Evolutionary conservation across 192 early-diverging fungal species (phyloP).

Genomic region (Globomyces pollinis-pini): DNA sequence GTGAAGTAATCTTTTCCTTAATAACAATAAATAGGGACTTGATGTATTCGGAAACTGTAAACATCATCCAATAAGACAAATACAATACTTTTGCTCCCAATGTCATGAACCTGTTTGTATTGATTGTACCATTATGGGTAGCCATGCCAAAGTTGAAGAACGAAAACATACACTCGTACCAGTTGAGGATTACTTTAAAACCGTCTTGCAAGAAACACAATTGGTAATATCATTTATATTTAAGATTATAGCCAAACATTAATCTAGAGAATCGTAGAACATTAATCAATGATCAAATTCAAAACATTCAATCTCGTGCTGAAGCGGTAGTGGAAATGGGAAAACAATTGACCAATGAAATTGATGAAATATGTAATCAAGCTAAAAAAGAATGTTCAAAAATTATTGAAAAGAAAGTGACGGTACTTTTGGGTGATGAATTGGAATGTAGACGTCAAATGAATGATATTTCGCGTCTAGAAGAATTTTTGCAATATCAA

Average conservation of each 20-base stretch:
- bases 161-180: conserved; percentile 52
- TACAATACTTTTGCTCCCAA: conserved; percentile 58
- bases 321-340: conserved; percentile 49
- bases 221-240: conserved; percentile 31
- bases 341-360: conserved; percentile 31
- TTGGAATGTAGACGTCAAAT: conserved; percentile 46
- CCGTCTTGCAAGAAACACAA: conserved; percentile 45
- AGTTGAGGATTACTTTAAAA: conserved; percentile 45
- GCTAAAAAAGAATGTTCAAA: conserved; percentile 36
- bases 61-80: conserved; percentile 44
- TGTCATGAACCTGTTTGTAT: conserved; percentile 59
- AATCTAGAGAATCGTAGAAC: conserved; percentile 34
- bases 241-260: conserved; percentile 32
- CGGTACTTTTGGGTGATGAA: conserved; percentile 50
- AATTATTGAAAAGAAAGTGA: conserved; percentile 42
- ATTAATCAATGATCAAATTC: conserved; percentile 48
- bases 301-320: conserved; percentile 38
- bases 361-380: conserved; percentile 46
- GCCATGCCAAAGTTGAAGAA: conserved; percentile 47
- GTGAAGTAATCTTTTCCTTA: conserved; percentile 44
- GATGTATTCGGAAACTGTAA: conserved; percentile 55
- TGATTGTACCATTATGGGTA: conserved; percentile 56
- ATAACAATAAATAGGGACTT: conserved; percentile 32
- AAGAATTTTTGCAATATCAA: conserved; percentile 49
- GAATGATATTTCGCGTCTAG: conserved; percentile 47